Evolutionary conservation across 805 yeast genomes (phyloP).

Genomic region (Yarrowia yakushimensis): DNA sequence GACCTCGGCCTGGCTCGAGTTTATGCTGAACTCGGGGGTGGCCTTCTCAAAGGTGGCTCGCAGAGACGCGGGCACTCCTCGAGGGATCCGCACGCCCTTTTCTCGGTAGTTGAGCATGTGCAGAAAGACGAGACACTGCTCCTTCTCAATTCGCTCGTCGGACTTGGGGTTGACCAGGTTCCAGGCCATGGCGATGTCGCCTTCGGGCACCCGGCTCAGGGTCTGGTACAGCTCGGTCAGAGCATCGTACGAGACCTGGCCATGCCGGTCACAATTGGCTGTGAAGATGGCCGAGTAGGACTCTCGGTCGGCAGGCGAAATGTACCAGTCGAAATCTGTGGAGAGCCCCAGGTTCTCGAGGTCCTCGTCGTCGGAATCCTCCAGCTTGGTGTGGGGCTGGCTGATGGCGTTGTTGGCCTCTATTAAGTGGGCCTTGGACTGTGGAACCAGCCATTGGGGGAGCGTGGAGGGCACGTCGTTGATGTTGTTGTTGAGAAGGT

Average conservation of each 20-base stretch:
- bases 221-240: conserved; percentile 65
- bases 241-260: conserved; percentile 73
- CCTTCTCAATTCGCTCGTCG: conserved; percentile 84
- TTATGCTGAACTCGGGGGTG: conserved; percentile 56
- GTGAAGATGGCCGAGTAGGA: conserved; percentile 77
- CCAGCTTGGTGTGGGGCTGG: conserved; percentile 28
- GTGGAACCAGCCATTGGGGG: conserved; percentile 92
- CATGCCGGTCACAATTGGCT: conserved; percentile 70
- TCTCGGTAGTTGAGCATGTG: conserved; percentile 90
- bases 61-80: conserved; percentile 89
- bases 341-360: conserved; percentile 64
- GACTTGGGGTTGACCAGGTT: conserved; percentile 89
- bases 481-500: conserved; percentile 71
- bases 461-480: conserved; percentile 62
- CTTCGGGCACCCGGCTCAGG: conserved; percentile 67
- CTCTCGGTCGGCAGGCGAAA: conserved; percentile 78
- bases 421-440: conserved; percentile 77
- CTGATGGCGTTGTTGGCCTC: conserved; percentile 69
- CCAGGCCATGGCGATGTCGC: conserved; percentile 91
- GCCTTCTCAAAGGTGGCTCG: conserved; percentile 90
- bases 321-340: conserved; percentile 91
- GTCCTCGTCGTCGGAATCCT: conserved; percentile 42
- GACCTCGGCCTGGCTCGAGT: conserved; percentile 50
- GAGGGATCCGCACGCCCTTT: conserved; percentile 78
- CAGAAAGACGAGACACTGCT: conserved; percentile 82